Percentiles rank a stretch among this genome's conserved stretches.
Conservation (phyloP, 2,329 filamentous ascomycete genomes). For the Ophiocordyceps unilateralis region DNA sequence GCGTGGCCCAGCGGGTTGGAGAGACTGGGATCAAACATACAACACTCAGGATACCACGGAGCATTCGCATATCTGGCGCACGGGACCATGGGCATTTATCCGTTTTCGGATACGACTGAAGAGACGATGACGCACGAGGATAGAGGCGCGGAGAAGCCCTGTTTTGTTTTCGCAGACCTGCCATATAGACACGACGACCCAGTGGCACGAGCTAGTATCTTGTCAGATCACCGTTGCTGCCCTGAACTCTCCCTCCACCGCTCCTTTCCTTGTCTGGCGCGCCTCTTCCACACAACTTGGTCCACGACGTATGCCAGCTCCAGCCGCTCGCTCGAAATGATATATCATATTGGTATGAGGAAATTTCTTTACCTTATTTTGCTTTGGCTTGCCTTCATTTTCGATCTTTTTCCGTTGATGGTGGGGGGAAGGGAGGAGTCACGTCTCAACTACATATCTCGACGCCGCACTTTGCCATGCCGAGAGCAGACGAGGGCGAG, state of each 20-base stretch:
- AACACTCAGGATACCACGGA: conserved; percentile 2
- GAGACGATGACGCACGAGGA: conserved; percentile 5
- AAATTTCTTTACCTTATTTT: neutral
- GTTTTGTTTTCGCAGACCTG: conserved; percentile 2
- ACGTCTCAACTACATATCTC: conserved; percentile 3
- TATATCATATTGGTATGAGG: neutral
- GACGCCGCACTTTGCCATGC: neutral
- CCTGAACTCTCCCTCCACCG: neutral
- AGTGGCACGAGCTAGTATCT: neutral
- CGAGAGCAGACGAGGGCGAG: neutral
- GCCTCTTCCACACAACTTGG: neutral
- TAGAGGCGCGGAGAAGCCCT: conserved; percentile 6
- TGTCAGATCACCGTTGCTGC: neutral
- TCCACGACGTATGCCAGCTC: conserved; percentile 1
- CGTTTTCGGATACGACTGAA: conserved; percentile 7
- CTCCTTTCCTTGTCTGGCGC: neutral
- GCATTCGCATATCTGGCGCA: conserved; percentile 16
- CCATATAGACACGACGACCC: neutral
- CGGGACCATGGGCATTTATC: conserved; percentile 9
- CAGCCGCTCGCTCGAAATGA: neutral
- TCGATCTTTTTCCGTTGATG: neutral
- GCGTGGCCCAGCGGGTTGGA: too few relatives aligned
- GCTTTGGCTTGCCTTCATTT: conserved; percentile 1
- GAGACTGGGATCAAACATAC: neutral
- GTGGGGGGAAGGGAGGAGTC: too few relatives aligned